These are phyloP conservation scores for Craterostigma plantagineum DNA, from an alignment of 257 asterid species.

Conservation along the genomic window DNA sequence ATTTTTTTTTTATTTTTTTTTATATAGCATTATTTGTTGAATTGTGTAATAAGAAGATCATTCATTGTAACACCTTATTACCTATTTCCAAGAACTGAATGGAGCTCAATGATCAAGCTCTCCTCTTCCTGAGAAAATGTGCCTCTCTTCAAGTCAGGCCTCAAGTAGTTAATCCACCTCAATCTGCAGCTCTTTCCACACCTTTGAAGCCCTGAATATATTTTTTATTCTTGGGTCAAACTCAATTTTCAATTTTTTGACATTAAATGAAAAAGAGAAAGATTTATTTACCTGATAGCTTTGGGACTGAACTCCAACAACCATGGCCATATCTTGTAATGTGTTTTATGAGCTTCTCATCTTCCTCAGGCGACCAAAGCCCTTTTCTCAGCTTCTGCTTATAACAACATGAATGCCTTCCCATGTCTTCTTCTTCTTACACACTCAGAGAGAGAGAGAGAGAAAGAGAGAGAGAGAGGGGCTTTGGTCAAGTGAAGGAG, in stretches of 20 bases:
- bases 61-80: conserved; percentile 2
- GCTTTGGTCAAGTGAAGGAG: conserved; percentile 1
- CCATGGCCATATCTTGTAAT: conserved; percentile 61
- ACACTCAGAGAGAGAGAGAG: conserved; percentile 7
- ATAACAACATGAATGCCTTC: conserved; percentile 75
- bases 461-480: neutral
- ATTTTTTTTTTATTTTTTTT: no score
- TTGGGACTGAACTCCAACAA: conserved; percentile 93
- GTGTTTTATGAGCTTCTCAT: conserved; percentile 63
- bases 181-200: conserved; percentile 84
- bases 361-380: conserved; percentile 92
- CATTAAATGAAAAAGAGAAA: neutral
- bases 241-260: neutral
- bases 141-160: conserved; percentile 86
- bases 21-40: no score
- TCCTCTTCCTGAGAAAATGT: conserved; percentile 70
- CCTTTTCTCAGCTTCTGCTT: conserved; percentile 83
- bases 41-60: neutral
- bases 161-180: conserved; percentile 72
- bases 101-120: conserved; percentile 49
- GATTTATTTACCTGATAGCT: conserved; percentile 43
- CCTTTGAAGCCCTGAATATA: conserved; percentile 40
- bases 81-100: conserved; percentile 82
- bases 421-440: conserved; percentile 25
- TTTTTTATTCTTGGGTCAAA: neutral